Evolutionary conservation across 2,329 filamentous ascomycete genomes (phyloP).

Genomic region (Fusarium sororula): DNA sequence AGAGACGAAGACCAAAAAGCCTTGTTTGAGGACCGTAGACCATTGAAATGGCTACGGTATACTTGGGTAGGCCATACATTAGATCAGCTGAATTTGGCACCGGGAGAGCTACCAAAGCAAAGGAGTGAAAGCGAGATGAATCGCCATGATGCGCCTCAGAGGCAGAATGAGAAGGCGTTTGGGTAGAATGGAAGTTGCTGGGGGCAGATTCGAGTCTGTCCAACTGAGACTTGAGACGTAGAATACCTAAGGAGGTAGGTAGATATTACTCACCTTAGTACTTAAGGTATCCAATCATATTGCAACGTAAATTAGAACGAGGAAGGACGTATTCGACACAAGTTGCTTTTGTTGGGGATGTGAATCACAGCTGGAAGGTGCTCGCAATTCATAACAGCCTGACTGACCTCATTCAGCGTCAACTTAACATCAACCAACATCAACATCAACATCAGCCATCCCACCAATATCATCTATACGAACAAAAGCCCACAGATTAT

Average conservation of each 20-base stretch:
- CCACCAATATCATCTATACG: background rate
- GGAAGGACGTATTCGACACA: background rate
- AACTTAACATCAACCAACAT: background rate
- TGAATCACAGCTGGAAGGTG: background rate
- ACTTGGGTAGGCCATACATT: conserved; percentile 33
- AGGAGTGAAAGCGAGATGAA: conserved; percentile 23
- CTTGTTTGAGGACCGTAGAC: background rate
- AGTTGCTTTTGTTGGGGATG: background rate
- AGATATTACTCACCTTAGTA: background rate
- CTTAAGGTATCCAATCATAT: background rate
- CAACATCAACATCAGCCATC: background rate
- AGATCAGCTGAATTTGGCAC: conserved; percentile 27
- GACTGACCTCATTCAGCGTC: background rate
- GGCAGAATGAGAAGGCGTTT: conserved; percentile 11
- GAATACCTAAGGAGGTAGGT: background rate
- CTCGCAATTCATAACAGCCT: background rate
- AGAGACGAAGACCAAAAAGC: background rate
- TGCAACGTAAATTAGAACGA: background rate
- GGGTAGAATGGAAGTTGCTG: background rate
- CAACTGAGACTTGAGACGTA: background rate
- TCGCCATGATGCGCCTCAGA: conserved; percentile 10
- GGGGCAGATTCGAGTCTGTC: background rate
- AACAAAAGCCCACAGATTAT: background rate
- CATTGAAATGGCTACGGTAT: conserved; percentile 22
- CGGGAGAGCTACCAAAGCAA: background rate